Base-by-base conservation (phyloP, 768 basidiomycete genomes). In the Ramaria rubella region DNA sequence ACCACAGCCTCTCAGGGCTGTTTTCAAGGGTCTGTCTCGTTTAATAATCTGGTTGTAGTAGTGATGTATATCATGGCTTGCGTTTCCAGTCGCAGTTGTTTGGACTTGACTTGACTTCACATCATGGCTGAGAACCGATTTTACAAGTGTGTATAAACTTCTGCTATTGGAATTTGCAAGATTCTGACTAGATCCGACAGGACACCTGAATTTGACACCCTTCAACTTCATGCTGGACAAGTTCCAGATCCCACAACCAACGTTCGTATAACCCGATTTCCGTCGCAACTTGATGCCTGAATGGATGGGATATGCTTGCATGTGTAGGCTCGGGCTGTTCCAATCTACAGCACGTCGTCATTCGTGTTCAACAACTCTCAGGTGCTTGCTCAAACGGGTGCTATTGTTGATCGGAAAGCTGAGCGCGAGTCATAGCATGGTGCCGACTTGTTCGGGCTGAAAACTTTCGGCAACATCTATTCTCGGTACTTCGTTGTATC, bases 141-240 rank as follows among this genome's bases (percentile, higher is more conserved):
- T 42, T 60, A 60, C 59, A 60, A 58, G 59, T 60, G 29, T 15
- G 59, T 58, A 4, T 15, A 15, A 19, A 24, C 23, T 30, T 15
- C 19, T 33, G 2, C 44, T 17, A 33, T 30, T 30, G 46, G 17
- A 19, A 5, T 30, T 9, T 15, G 8, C 24, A 30, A 27, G 5
- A 3, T 51, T 14, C 31, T 5, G 5, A 51, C 44, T 24, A 46
- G 23, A 24, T 24, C 9, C 23, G 12, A 24, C 51, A 76, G 75
- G 56, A 65, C 65, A 36, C 85, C 86, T 48, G 85, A 87, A 64
- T 89, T 90, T 62, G 87, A 90, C 63, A 90, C 87, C 1, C 73
- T 90, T 46, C 87, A 89, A 68, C 74, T 90, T 5, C 89, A 92
- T 65, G 89, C 82, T 17, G 89, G 89, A 1, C 84, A 88, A 59